Percentiles rank a stretch among this genome's conserved stretches.
Conservation (phyloP, 2,329 filamentous ascomycete genomes). For the Ascochyta viciae-villosae region DNA sequence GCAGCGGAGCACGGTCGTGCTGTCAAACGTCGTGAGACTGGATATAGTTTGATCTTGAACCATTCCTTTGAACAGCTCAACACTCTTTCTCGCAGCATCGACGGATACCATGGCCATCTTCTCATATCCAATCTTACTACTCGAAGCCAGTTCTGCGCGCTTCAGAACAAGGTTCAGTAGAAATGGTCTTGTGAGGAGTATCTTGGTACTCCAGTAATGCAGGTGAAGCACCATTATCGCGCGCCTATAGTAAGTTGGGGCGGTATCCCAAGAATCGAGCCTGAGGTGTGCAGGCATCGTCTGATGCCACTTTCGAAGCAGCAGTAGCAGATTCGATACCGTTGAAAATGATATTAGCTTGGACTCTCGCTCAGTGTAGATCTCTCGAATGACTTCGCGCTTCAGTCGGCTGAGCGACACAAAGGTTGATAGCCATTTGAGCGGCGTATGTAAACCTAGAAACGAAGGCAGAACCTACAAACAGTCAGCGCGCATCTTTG, state of each 20-base stretch:
- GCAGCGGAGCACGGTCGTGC: slow-evolving; percentile 43
- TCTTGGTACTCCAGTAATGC: slow-evolving; percentile 46
- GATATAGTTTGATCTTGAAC: slow-evolving; percentile 32
- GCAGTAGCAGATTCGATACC: slow-evolving; percentile 39
- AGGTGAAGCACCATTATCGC: slow-evolving; percentile 45
- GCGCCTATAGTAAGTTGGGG: slow-evolving; percentile 44
- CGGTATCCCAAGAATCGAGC: slow-evolving; percentile 33
- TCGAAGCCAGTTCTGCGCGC: slow-evolving; percentile 29
- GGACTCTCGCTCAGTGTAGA: slow-evolving; percentile 43
- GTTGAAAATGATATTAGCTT: slow-evolving; percentile 45
- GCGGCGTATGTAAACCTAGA: slow-evolving; percentile 45
- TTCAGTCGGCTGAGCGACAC: slow-evolving; percentile 43
- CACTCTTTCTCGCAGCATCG: slow-evolving; percentile 41
- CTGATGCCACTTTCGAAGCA: slow-evolving; percentile 45
- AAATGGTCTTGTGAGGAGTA: slow-evolving; percentile 45
- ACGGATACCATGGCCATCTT: slow-evolving; percentile 44
- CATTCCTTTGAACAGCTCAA: slow-evolving; percentile 41
- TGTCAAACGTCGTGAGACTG: slow-evolving; percentile 46
- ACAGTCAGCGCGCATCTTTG: background rate
- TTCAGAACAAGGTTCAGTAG: slow-evolving; percentile 45
- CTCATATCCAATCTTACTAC: slow-evolving; percentile 44
- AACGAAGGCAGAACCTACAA: slow-evolving; percentile 33
- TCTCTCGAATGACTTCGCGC: slow-evolving; percentile 43
- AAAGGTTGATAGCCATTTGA: slow-evolving; percentile 41
- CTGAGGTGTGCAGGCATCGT: slow-evolving; percentile 44